Evolutionary conservation across 225 moss, liverwort and hornwort genomes (phyloP), one percentile per base, ranked within the genome.

Genomic region (Sphagnum contortum): DNA sequence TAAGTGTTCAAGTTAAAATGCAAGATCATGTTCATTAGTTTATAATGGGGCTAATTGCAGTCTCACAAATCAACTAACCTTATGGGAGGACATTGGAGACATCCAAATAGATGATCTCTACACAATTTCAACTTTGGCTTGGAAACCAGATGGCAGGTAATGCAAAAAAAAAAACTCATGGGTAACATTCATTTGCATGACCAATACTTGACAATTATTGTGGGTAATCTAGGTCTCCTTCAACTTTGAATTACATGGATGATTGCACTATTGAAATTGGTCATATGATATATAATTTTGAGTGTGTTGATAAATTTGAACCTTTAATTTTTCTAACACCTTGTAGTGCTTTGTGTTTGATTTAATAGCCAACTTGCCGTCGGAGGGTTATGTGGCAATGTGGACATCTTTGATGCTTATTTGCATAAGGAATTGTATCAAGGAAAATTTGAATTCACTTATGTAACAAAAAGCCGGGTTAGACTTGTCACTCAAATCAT

Each of bases 111-210:
- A 90, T 5, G 85, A 80, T 63, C 65, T 79, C 6, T 92, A 96
- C 67, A 81, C 81, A 3, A 73, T 96, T 68, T 90, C 92, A 29
- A 69, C 88, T 8, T 67, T 92, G 57, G 85, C 78, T 45, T 96
- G 95, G 95, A 96, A 92, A 68, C 87, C 95, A 64, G 92, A 96
- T 44, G 92, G 95, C 76, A 96, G 95, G 95, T 80, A 9, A 29
- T 29, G 29, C 29, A 0, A 29, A 29, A 29, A 29, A 29, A 29
- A 29, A 29, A 29, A 29, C 29, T 29, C 29, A 29, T 29, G 29
- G 29, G 29, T 29, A 29, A 29, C 29, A 29, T 29, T 29, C 29
- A 29, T 29, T 29, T 29, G n/a, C n/a, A n/a, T n/a, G n/a, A n/a
- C n/a, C 1, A 29, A 29, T 29, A 29, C 29, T 29, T 29, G 29